Evolutionary conservation across 139 green algal genomes (phyloP).

Genomic region (Parachlorella kessleri): DNA sequence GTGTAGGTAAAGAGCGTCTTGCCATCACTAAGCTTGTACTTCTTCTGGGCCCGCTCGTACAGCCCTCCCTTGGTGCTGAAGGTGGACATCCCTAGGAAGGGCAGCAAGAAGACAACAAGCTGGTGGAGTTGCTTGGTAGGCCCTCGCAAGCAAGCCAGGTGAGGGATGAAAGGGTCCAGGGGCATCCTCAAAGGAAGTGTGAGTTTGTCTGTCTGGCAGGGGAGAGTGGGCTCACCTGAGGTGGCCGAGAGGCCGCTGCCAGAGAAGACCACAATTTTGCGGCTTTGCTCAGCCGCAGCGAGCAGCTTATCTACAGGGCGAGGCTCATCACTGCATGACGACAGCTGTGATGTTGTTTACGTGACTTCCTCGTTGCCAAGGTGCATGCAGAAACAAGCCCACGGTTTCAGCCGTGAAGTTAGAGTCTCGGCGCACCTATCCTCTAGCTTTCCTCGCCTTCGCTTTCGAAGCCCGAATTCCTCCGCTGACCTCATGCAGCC

Average conservation of each 20-base stretch:
- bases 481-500: too few species aligned
- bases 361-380: too few species aligned
- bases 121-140: neutral
- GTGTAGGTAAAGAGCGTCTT: constrained; percentile 88
- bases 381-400: neutral
- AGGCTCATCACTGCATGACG: neutral
- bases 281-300: neutral
- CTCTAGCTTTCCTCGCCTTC: neutral
- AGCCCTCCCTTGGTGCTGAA: constrained; percentile 86
- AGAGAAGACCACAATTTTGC: constrained; percentile 79
- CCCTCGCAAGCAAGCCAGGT: neutral
- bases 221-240: constrained; percentile 53
- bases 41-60: constrained; percentile 80
- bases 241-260: constrained; percentile 83
- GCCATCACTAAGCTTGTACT: constrained; percentile 80
- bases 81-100: constrained; percentile 83
- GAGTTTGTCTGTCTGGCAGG: neutral
- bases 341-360: too few species aligned
- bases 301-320: constrained; percentile 5
- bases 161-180: neutral
- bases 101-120: neutral
- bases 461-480: neutral
- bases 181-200: neutral
- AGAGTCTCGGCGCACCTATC: neutral
- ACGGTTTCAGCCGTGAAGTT: neutral